phyloP scores from a whole-genome alignment of 805 yeast species.

The Candida sithepensis region DNA sequence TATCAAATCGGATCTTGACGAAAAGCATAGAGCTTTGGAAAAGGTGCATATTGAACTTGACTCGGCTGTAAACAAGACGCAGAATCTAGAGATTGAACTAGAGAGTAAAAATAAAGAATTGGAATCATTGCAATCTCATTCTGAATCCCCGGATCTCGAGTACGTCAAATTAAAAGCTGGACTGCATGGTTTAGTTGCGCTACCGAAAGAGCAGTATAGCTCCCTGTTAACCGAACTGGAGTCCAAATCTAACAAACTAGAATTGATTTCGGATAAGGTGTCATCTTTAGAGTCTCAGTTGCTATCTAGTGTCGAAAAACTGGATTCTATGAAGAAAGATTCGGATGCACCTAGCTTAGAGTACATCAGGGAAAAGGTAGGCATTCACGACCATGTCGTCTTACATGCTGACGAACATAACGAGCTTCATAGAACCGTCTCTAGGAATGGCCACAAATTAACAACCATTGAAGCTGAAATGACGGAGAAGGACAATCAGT shows the following conservation, averaged over 20 bases:
- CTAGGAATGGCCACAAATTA: neutral
- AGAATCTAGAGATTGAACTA: too few species aligned
- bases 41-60: too few species aligned
- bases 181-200: too few species aligned
- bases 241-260: neutral
- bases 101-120: too few species aligned
- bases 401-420: constrained; percentile 22
- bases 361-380: constrained; percentile 27
- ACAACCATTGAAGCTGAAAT: constrained; percentile 4
- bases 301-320: constrained; percentile 3
- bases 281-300: neutral
- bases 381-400: constrained; percentile 24
- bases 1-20: too few species aligned
- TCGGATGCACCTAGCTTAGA: constrained; percentile 31
- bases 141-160: too few species aligned
- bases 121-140: too few species aligned
- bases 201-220: neutral
- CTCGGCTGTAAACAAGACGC: too few species aligned
- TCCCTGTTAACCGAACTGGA: neutral
- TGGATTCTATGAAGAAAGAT: constrained; percentile 11
- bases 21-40: too few species aligned
- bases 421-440: neutral
- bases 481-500: neutral
- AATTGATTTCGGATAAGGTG: constrained; percentile 4
- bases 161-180: too few species aligned